Conservation (phyloP, 306 rosid species). For the Citrullus colocynthis region DNA sequence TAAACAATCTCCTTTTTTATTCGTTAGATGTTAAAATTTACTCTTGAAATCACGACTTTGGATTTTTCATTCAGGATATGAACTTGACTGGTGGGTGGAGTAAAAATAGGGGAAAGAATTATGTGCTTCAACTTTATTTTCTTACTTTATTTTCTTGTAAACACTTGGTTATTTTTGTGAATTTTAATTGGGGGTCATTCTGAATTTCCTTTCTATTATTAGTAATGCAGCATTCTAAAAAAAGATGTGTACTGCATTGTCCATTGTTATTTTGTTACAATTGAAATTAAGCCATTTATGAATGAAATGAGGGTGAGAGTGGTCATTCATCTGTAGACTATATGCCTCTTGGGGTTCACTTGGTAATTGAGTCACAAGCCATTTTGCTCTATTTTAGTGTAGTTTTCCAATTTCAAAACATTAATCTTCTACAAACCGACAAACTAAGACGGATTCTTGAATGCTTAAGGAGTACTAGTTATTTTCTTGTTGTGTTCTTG, state of each 20-base stretch:
- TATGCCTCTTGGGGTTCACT: neutral
- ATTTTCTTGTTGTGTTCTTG: neutral
- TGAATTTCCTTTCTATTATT: neutral
- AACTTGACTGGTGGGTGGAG: neutral
- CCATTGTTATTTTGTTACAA: neutral
- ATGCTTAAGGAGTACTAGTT: neutral
- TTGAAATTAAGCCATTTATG: neutral
- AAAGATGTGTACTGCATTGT: neutral
- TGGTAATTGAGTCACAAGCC: neutral
- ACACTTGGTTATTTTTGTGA: neutral
- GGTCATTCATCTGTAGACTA: neutral
- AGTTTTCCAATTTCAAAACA: neutral
- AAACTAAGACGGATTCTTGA: neutral
- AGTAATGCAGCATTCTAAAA: neutral
- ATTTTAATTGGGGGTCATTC: neutral
- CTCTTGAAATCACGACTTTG: neutral
- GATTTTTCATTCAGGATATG: neutral
- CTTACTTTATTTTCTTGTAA: neutral
- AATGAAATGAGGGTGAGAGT: neutral
- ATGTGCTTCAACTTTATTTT: neutral
- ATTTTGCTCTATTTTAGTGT: neutral
- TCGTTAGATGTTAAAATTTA: neutral
- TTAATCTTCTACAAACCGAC: neutral
- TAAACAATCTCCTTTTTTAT: neutral
- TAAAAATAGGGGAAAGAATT: neutral